Evolutionary conservation across 2,329 filamentous ascomycete genomes (phyloP).

Genomic region (Nannizziopsis arthrosporioides): DNA sequence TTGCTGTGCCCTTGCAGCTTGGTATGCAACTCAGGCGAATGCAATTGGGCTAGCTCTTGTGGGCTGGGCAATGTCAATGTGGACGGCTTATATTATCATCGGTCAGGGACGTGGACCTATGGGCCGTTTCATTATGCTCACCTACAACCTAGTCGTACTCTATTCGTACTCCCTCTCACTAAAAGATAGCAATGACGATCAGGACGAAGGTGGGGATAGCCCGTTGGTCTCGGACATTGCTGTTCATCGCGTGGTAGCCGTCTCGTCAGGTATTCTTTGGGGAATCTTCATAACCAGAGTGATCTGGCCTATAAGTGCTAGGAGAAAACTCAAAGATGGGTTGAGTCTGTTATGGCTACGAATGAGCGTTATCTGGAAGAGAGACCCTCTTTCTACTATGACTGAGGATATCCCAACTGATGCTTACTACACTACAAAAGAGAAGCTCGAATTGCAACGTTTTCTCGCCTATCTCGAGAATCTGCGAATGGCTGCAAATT

Average conservation of each 20-base stretch:
- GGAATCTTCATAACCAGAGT: slow-evolving; percentile 79
- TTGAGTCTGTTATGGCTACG: slow-evolving; percentile 84
- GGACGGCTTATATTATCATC: slow-evolving; percentile 83
- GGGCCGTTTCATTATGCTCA: slow-evolving; percentile 84
- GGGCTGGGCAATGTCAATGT: slow-evolving; percentile 68
- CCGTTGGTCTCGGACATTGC: slow-evolving; percentile 83
- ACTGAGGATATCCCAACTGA: slow-evolving; percentile 44
- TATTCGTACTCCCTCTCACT: slow-evolving; percentile 87
- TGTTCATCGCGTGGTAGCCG: slow-evolving; percentile 74
- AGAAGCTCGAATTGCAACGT: slow-evolving; percentile 75
- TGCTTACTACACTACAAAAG: slow-evolving; percentile 74
- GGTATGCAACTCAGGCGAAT: slow-evolving; percentile 65
- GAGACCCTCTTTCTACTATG: slow-evolving; percentile 70
- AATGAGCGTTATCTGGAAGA: slow-evolving; percentile 92
- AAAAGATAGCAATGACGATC: slow-evolving; percentile 65
- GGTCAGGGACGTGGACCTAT: slow-evolving; percentile 75
- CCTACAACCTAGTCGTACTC: slow-evolving; percentile 87
- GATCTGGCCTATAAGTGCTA: slow-evolving; percentile 87
- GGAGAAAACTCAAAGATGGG: slow-evolving; percentile 78
- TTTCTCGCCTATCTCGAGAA: slow-evolving; percentile 63
- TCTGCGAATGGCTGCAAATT: slow-evolving; percentile 59
- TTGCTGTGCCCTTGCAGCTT: slow-evolving; percentile 59
- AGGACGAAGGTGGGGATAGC: slow-evolving; percentile 71
- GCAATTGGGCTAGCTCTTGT: slow-evolving; percentile 64
- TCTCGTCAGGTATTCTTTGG: slow-evolving; percentile 80